phyloP scores from a whole-genome alignment of 2,329 filamentous ascomycete species.

The Iodosphaeria phyllophila region DNA sequence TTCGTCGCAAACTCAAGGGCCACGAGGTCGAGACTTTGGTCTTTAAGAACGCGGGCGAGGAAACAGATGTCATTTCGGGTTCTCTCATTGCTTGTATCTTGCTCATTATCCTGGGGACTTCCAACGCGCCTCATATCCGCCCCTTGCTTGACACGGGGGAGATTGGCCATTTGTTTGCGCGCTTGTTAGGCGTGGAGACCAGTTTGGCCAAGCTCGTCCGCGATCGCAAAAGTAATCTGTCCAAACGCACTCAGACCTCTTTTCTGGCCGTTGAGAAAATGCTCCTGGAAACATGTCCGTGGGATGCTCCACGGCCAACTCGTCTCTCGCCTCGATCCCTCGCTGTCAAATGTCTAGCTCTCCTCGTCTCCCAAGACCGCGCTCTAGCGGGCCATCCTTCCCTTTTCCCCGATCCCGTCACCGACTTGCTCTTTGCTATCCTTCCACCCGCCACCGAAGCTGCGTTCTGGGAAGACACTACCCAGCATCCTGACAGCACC shows the following conservation, averaged over 20 bases:
- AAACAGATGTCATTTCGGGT: constrained; percentile 40
- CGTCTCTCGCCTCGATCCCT: constrained; percentile 43
- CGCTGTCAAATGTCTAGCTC: constrained; percentile 43
- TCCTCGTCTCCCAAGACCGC: constrained; percentile 31
- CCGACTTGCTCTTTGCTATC: constrained; percentile 28
- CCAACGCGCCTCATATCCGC: constrained; percentile 39
- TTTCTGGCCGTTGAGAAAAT: constrained; percentile 34
- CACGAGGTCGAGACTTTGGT: constrained; percentile 54
- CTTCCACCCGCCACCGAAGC: constrained; percentile 16
- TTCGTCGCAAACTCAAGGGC: constrained; percentile 52
- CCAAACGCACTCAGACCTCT: constrained; percentile 39
- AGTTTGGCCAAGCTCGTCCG: constrained; percentile 43
- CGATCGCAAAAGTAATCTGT: constrained; percentile 50
- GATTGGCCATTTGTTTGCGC: constrained; percentile 32
- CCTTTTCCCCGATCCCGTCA: constrained; percentile 28
- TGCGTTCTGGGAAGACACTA: constrained; percentile 18
- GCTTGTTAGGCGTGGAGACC: constrained; percentile 29
- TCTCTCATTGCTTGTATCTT: constrained; percentile 47
- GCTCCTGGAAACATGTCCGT: constrained; percentile 31
- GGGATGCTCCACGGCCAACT: constrained; percentile 37
- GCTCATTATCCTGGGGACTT: constrained; percentile 39
- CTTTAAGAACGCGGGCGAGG: constrained; percentile 38
- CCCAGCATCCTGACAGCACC: constrained; percentile 13
- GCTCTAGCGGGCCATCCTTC: constrained; percentile 25
- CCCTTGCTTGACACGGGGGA: constrained; percentile 35